Evolutionary conservation across 148 eudicot species (phyloP), one percentile per base, ranked within the genome.

Genomic region (Nepenthes mirabilis): DNA sequence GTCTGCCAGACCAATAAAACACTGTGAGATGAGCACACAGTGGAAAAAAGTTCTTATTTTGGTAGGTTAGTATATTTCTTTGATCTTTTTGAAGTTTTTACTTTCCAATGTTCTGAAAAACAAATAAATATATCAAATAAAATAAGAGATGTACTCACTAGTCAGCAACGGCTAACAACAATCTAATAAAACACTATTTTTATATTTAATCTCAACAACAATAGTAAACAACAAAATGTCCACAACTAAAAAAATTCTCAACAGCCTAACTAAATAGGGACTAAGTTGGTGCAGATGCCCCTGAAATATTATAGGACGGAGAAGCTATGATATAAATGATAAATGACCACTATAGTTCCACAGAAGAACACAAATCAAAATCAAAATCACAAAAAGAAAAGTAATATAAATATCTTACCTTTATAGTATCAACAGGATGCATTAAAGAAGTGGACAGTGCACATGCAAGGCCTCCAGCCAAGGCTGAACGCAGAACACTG

Each of bases 401-500:
- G 10, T 49, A 6, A 49, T 11, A 49, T 11, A 11, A 63, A 71
- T 43, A 56, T 14, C 60, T 65, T 79, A 59, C 99, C 95, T 93
- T 93, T 56, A 93, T 67, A 33, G 95, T 75, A 76, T 93, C 99
- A 40, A 93, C 73, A 2, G 97, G 99, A 69, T 93, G 95, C 90
- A 89, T 56, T 70, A 89, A 68, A 14, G 97, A 66, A 34, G 95
- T 84, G 2, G 99, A 93, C 34, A 93, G 75, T 58, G 97, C 96
- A 80, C 84, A 88, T 9, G 99, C 78, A 59, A 89, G 87, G 45
- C 99, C 96, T 52, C 91, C 99, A 12, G 82, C 95, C 62, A 86
- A 73, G 37, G 96, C 99, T 57, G 99, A 81, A 69, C 83, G 82
- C 49, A 93, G 70, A 75, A 93, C 91, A 81, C 79, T 86, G 69